Base-by-base conservation (phyloP, 148 eudicot species). In the Rheum nobile region DNA sequence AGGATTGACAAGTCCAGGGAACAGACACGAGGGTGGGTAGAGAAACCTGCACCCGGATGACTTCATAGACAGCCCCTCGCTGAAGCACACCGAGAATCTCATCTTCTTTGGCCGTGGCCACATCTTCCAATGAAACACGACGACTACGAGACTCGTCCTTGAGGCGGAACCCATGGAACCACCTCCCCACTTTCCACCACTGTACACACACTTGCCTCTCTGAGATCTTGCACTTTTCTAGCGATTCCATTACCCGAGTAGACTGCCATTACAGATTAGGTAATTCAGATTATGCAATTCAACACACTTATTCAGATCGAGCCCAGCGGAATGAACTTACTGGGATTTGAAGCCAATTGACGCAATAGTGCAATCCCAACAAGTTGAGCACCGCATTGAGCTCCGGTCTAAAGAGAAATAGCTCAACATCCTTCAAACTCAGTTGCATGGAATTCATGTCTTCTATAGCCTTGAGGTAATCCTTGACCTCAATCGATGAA, bases 161-260 rank as follows among this genome's bases (percentile, higher is more conserved):
- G 38, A 86, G 71, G 47, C 98, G 92, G 76, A 86, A 93, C 37
- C 98, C 98, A 26, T 82, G 76, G 46, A 83, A 84, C 97, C 98
- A 91, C 55, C 88, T 80, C 38, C 98, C 98, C 9, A 93, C 86
- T 82, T 89, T 93, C 98, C 96, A 93, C 98, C 98, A 93, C 67
- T 81, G 85, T 43, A 88, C 85, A 29, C 86, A 82, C 31, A 93
- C 86, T 81, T 88, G 84, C 77, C 91, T 81, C 67, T 86, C 85
- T 0, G 87, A 81, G 59, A 93, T 86, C 44, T 84, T 79, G 79
- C 82, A 55, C 43, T 29, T 77, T 13, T 77, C 39, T 17, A 93
- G 84, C 32, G 92, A 88, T 79, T 88, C 81, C 70, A 78, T 57
- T 4, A 91, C 75, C 43, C 44, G 12, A 42, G 84, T 82, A n/a